Evolutionary conservation across 805 yeast species (phyloP).

Genomic region (Barnettozyma pratensis): DNA sequence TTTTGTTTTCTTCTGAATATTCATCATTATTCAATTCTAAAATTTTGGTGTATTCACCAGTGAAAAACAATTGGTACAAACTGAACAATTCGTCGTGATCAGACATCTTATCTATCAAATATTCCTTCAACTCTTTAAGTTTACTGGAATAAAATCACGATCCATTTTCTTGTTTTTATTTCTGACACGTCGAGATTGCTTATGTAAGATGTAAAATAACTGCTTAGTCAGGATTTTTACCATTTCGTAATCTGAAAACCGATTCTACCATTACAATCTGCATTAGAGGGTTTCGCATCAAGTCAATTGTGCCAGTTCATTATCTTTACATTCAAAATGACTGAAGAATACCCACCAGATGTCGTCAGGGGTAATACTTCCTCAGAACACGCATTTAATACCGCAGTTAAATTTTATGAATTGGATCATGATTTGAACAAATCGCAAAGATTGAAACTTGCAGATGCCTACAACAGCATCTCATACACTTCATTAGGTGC

Average conservation of each 20-base stretch:
- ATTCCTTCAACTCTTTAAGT: too few relatives aligned
- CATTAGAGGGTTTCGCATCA: too few relatives aligned
- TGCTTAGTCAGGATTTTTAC: too few relatives aligned
- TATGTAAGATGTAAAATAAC: background rate
- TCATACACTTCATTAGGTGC: constrained; percentile 30
- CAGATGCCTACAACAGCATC: constrained; percentile 33
- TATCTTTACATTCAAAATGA: too few relatives aligned
- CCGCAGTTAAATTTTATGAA: constrained; percentile 45
- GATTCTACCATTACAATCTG: too few relatives aligned
- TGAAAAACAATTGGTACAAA: constrained; percentile 54
- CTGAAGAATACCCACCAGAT: constrained; percentile 1
- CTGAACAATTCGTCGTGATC: constrained; percentile 31
- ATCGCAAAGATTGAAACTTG: constrained; percentile 38
- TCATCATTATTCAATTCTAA: constrained; percentile 32
- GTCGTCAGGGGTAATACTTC: background rate
- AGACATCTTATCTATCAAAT: background rate
- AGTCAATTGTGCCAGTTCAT: too few relatives aligned
- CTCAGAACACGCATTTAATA: constrained; percentile 28
- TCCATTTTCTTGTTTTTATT: background rate
- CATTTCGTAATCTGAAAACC: too few relatives aligned
- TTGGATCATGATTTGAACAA: constrained; percentile 39
- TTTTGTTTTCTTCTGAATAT: constrained; percentile 30
- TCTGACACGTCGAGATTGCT: background rate
- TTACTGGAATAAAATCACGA: too few relatives aligned
- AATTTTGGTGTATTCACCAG: constrained; percentile 49